phyloP scores from a whole-genome alignment of 257 asterid genomes.

The Przewalskia tangutica region DNA sequence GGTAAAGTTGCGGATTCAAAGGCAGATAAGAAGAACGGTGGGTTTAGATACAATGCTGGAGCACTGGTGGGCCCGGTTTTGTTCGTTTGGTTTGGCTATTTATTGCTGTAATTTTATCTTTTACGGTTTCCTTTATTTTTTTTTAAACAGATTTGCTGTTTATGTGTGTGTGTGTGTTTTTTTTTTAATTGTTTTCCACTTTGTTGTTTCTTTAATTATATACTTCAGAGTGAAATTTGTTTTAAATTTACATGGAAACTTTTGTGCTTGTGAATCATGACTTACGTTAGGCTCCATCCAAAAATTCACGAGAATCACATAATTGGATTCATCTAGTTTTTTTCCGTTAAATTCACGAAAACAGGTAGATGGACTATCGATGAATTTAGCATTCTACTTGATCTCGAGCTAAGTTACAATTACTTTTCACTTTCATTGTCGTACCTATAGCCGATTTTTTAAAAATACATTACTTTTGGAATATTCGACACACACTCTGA shows the following conservation, averaged over 20 bases:
- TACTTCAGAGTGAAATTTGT: neutral
- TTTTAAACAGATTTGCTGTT: too few species aligned
- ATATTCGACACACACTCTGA: too few species aligned
- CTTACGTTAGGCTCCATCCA: neutral
- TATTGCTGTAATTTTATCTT: neutral
- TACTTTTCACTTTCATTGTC: too few species aligned
- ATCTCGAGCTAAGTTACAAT: too few species aligned
- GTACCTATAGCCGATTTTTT: too few species aligned
- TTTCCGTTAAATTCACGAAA: neutral
- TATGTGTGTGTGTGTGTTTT: neutral
- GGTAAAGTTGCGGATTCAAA: conserved; percentile 30
- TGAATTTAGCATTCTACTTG: neutral
- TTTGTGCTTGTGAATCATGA: neutral
- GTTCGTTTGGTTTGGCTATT: neutral
- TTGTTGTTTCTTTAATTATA: neutral
- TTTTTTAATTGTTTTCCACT: neutral
- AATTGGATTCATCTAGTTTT: too few species aligned
- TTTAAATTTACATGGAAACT: neutral
- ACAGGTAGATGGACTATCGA: neutral
- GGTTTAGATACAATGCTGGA: neutral
- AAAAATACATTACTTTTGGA: too few species aligned
- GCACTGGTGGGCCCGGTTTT: neutral
- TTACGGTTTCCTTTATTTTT: too few species aligned
- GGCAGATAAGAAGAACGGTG: conserved; percentile 21
- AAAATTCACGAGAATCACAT: too few species aligned